These are phyloP conservation scores for Penicillium pancosmium DNA, from an alignment of 495 filamentous ascomycete species.

Conservation along the genomic window DNA sequence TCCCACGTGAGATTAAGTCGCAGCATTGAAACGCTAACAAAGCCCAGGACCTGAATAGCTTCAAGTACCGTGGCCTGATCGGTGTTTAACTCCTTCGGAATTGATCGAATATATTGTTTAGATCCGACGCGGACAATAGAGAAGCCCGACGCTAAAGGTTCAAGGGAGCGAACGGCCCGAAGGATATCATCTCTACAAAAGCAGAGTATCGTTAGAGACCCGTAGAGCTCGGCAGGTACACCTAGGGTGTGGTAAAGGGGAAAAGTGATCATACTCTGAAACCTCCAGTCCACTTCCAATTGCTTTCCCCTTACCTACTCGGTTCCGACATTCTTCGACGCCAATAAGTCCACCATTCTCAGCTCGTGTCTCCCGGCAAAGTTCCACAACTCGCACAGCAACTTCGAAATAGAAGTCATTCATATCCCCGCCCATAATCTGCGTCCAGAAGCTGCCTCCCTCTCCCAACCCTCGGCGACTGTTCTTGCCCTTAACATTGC, in stretches of 20 bases:
- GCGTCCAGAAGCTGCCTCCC: conserved; percentile 81
- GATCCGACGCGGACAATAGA: conserved; percentile 77
- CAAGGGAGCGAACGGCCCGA: conserved; percentile 83
- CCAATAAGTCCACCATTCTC: conserved; percentile 94
- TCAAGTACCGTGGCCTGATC: conserved; percentile 93
- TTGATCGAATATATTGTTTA: conserved; percentile 85
- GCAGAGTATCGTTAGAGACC: conserved; percentile 3
- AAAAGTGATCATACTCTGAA: conserved; percentile 53
- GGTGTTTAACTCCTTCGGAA: conserved; percentile 94
- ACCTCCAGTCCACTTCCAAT: conserved; percentile 74
- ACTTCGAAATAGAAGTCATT: conserved; percentile 99
- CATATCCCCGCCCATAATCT: conserved; percentile 85
- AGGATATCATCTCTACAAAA: conserved; percentile 79
- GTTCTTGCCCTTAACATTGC: conserved; percentile 60
- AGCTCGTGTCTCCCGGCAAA: conserved; percentile 81
- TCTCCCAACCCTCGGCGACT: conserved; percentile 44
- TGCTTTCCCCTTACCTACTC: conserved; percentile 67
- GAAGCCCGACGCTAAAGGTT: conserved; percentile 87
- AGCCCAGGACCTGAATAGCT: conserved; percentile 81
- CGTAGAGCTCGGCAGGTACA: not conserved
- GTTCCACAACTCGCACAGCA: conserved; percentile 89
- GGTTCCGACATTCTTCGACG: conserved; percentile 75
- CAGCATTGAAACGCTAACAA: conserved; percentile 89
- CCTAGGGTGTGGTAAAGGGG: not conserved
- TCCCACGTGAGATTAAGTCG: conserved; percentile 90